phyloP scores from a whole-genome alignment of 2,329 filamentous ascomycete species.

The Alternaria conjuncta region DNA sequence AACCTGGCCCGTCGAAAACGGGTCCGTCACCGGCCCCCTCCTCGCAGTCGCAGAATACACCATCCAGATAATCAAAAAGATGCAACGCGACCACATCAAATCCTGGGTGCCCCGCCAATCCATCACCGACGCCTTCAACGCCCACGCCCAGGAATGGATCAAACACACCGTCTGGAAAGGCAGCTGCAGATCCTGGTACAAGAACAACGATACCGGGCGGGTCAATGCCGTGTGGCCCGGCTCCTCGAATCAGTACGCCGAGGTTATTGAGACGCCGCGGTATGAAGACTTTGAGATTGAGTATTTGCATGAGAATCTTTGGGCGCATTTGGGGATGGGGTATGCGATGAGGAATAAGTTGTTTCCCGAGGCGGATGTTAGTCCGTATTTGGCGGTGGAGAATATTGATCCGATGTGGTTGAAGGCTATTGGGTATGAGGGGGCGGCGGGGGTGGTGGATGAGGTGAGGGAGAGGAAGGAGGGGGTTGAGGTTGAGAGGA shows the following conservation, averaged over 20 bases:
- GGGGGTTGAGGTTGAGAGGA: slow-evolving; percentile 2
- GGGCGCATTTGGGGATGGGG: slow-evolving; percentile 53
- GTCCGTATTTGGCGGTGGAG: slow-evolving; percentile 49
- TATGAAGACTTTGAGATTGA: slow-evolving; percentile 55
- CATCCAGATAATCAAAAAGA: slow-evolving; percentile 53
- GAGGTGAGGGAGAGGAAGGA: slow-evolving; percentile 16
- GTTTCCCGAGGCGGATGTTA: slow-evolving; percentile 39
- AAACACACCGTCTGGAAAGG: slow-evolving; percentile 59
- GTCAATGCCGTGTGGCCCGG: slow-evolving; percentile 58
- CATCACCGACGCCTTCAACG: slow-evolving; percentile 53
- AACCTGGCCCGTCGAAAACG: slow-evolving; percentile 55
- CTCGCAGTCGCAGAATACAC: slow-evolving; percentile 50
- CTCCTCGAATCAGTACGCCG: slow-evolving; percentile 56
- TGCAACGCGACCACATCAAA: slow-evolving; percentile 55
- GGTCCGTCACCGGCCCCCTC: slow-evolving; percentile 52
- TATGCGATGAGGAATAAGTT: slow-evolving; percentile 36
- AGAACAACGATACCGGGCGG: slow-evolving; percentile 49
- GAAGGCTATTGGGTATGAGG: slow-evolving; percentile 36
- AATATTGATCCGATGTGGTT: slow-evolving; percentile 54
- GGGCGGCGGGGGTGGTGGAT: slow-evolving; percentile 20
- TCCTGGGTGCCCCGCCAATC: slow-evolving; percentile 51
- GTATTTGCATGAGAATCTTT: slow-evolving; percentile 50
- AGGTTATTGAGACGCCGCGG: slow-evolving; percentile 48
- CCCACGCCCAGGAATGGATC: slow-evolving; percentile 55
- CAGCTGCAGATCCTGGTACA: slow-evolving; percentile 55